Percentiles rank a stretch among this genome's conserved stretches.
These are phyloP conservation scores for Aspergillus sclerotiicarbonarius DNA, from an alignment of 495 filamentous ascomycete species.

Conservation along the genomic window DNA sequence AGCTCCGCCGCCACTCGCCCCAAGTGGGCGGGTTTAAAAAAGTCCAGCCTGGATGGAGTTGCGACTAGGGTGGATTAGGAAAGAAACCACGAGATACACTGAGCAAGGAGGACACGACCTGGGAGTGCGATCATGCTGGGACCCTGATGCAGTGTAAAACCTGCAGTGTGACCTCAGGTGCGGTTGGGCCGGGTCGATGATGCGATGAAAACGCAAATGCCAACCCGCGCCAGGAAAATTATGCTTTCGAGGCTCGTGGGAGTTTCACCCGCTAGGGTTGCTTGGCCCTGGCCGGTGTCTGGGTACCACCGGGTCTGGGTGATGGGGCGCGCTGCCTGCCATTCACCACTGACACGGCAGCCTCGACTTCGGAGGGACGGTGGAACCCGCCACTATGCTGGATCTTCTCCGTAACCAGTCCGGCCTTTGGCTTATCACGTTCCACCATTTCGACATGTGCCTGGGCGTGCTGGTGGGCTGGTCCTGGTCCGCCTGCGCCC, in stretches of 20 bases:
- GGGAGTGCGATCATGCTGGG: too few species aligned
- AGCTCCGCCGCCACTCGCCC: slow-evolving; percentile 14
- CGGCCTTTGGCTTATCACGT: slow-evolving; percentile 28
- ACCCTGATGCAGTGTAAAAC: too few species aligned
- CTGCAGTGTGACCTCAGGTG: too few species aligned
- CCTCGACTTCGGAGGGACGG: slow-evolving; percentile 3
- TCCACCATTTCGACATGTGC: slow-evolving; percentile 25
- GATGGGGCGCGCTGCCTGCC: slow-evolving; percentile 1
- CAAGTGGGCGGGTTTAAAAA: neutral
- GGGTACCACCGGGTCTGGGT: slow-evolving; percentile 7
- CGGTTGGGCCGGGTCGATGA: too few species aligned
- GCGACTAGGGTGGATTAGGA: neutral
- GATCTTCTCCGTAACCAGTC: slow-evolving; percentile 13
- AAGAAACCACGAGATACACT: neutral
- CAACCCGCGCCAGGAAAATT: neutral
- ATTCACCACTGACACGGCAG: slow-evolving; percentile 14
- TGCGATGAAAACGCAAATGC: neutral
- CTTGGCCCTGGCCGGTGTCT: too few species aligned
- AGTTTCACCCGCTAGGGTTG: neutral
- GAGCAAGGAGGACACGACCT: too few species aligned
- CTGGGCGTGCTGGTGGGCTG: slow-evolving; percentile 16
- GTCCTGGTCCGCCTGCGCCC: slow-evolving; percentile 17
- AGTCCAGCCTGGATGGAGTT: neutral
- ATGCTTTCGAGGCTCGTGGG: neutral
- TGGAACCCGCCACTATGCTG: slow-evolving; percentile 18